Percentiles rank a stretch among this genome's conserved stretches.
Conservation (phyloP, 2,329 filamentous ascomycete genomes). For the Nigrograna mackinnonii region DNA sequence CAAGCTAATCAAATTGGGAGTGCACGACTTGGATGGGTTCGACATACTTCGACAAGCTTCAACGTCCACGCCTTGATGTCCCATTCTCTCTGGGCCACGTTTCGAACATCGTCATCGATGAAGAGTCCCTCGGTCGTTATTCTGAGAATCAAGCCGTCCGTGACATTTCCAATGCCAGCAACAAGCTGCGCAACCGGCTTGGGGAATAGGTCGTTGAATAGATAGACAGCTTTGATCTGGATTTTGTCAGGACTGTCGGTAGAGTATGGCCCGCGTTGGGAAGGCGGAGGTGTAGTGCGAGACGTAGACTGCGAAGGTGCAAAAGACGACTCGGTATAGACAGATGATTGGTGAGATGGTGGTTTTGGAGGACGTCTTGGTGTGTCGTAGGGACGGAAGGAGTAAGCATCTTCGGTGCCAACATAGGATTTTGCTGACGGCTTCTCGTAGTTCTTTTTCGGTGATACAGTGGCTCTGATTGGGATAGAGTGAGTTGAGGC, state of each 20-base stretch:
- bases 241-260: conserved; percentile 96
- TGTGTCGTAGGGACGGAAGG: conserved; percentile 74
- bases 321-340: conserved; percentile 84
- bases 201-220: conserved; percentile 87
- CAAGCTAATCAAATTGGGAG: too few relatives aligned
- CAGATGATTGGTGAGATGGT: conserved; percentile 43
- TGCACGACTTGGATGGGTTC: too few relatives aligned
- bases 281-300: conserved; percentile 81
- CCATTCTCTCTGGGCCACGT: conserved; percentile 95
- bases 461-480: conserved; percentile 40
- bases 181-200: conserved; percentile 91
- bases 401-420: conserved; percentile 61
- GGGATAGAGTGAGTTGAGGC: conserved; percentile 43
- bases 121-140: conserved; percentile 95
- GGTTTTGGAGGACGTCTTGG: conserved; percentile 64
- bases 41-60: conserved; percentile 74
- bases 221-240: conserved; percentile 88
- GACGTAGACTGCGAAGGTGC: conserved; percentile 82
- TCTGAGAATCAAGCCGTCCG: conserved; percentile 87
- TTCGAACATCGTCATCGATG: conserved; percentile 92
- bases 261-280: conserved; percentile 75
- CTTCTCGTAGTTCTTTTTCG: conserved; percentile 48
- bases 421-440: conserved; percentile 62
- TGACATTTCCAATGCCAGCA: conserved; percentile 81
- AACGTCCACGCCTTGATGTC: conserved; percentile 98